A percentile compares a stretch with the other conserved stretches of the same genome.
Conservation (phyloP, 169 alveolate genomes). For the Theileria equi region DNA sequence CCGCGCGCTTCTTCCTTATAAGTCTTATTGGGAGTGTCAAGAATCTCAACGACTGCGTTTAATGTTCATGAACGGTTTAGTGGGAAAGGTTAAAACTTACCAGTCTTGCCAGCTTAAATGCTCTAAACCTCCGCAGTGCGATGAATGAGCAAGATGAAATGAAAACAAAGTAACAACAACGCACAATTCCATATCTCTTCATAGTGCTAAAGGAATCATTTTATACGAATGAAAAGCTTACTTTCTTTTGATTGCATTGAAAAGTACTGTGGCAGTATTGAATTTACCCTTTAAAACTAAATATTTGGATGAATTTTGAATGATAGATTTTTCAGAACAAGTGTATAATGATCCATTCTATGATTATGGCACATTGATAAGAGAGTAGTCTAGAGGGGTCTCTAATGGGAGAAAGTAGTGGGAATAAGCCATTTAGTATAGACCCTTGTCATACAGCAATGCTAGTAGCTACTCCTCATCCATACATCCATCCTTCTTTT, state of each 20-base stretch:
- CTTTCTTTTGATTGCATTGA: slow-evolving; percentile 37
- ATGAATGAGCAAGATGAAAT: slow-evolving; percentile 44
- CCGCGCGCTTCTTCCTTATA: too few species aligned
- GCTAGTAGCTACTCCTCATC: background rate
- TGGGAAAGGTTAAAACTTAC: slow-evolving; percentile 14
- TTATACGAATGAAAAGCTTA: background rate
- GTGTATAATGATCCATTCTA: background rate
- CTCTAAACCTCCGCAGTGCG: slow-evolving; percentile 42
- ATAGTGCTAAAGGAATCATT: slow-evolving; percentile 18
- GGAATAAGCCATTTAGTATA: background rate
- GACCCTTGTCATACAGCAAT: background rate
- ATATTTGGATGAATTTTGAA: background rate
- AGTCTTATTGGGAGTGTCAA: too few species aligned
- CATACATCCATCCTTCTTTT: too few species aligned
- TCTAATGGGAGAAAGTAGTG: background rate
- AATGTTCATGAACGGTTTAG: background rate
- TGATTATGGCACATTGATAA: background rate
- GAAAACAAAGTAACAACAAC: slow-evolving; percentile 51
- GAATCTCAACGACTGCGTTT: too few species aligned
- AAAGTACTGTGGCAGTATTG: slow-evolving; percentile 31
- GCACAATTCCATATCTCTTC: slow-evolving; percentile 56
- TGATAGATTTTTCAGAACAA: background rate
- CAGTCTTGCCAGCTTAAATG: slow-evolving; percentile 16
- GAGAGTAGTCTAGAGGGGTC: background rate
- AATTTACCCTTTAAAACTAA: slow-evolving; percentile 44